phyloP scores from a whole-genome alignment of 192 early-diverging fungal species.

The Dissophora globulifera region DNA sequence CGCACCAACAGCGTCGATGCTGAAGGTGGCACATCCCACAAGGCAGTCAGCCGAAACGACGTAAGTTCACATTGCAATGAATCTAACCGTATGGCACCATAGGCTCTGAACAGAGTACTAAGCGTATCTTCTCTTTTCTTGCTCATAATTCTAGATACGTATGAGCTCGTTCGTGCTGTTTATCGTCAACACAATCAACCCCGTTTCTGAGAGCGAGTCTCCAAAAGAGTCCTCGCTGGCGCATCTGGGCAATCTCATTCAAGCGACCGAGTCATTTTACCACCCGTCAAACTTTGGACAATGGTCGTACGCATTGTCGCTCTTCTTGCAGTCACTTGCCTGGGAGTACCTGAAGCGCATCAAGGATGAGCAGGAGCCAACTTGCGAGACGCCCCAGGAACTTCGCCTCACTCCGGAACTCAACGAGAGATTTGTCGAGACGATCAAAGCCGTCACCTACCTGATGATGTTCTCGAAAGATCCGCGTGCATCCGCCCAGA shows the following conservation, averaged over 20 bases:
- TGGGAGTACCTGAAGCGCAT: constrained; percentile 75
- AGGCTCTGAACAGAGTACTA: neutral
- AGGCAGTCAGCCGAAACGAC: constrained; percentile 49
- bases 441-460: constrained; percentile 67
- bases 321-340: constrained; percentile 74
- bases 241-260: constrained; percentile 79
- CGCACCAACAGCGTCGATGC: constrained; percentile 58
- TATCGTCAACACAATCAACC: constrained; percentile 82
- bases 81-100: neutral
- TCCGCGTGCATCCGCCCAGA: constrained; percentile 63
- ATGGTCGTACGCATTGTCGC: constrained; percentile 82
- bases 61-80: constrained; percentile 23
- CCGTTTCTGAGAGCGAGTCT: constrained; percentile 38
- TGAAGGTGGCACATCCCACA: constrained; percentile 57
- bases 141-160: constrained; percentile 41
- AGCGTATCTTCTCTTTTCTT: constrained; percentile 17
- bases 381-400: constrained; percentile 70
- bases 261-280: constrained; percentile 87
- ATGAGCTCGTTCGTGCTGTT: constrained; percentile 74
- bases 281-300: constrained; percentile 93
- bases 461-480: constrained; percentile 84
- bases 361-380: constrained; percentile 63
- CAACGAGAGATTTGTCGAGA: constrained; percentile 69
- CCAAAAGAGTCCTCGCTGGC: constrained; percentile 64
- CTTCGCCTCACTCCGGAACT: constrained; percentile 68